Base-by-base conservation (phyloP, 805 yeast species). In the Metschnikowia santaceciliae region DNA sequence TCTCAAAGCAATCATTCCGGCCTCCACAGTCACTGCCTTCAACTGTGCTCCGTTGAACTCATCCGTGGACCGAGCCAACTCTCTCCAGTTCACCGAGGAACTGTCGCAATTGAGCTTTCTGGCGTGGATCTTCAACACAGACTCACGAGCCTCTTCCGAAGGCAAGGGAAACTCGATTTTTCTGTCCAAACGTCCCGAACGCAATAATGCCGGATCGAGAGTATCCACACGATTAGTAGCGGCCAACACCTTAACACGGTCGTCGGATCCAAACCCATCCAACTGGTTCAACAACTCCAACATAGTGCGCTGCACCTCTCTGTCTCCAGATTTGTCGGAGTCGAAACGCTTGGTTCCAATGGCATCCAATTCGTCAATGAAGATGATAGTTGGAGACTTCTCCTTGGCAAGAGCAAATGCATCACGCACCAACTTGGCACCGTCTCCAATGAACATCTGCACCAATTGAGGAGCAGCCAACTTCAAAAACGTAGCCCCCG, bases 41-140 rank as follows among this genome's bases (percentile, higher is more conserved):
- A 94, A 78, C 72, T 94, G 99, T 1, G 99, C 99, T 66, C 99
- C 99, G 65, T 94, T 94, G 71, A 94, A 94, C 72, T 94, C 99
- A 69, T 94, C 99, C 0, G 99, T 94, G 6, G 96, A 88, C 67
- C 99, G 82, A 3, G 99, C 98, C 66, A 94, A 81, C 75, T 94
- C 99, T 70, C 90, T 88, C 99, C 99, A 94, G 74, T 94, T 94
- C 56, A 94, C 90, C 37, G 88, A 83, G 53, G 82, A 86, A 60
- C 72, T 72, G 68, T 90, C 96, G 52, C 91, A 87, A 45, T 96
- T 89, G 90, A 94, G 88, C 67, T 94, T 95, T 68, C 99, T 83
- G 11, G 99, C 91, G 69, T 94, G 99, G 64, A 94, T 94, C 74
- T 92, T 96, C 65, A 94, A 76, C 65, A 94, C 96, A 52, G 94